Conservation (phyloP, 2,329 filamentous ascomycete species). For the Cryoendolithus antarcticus region DNA sequence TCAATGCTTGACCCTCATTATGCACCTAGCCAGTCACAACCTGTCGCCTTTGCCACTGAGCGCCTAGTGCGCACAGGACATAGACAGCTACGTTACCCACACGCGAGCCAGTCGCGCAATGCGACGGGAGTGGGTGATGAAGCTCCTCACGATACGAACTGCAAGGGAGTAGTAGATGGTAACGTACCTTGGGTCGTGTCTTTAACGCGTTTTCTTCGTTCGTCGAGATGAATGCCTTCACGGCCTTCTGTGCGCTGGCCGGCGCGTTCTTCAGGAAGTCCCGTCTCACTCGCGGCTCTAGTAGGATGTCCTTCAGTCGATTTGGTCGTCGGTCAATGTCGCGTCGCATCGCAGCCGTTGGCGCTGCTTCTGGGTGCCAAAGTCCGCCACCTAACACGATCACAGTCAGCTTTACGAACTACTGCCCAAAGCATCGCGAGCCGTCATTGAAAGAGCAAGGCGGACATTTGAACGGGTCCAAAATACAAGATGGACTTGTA, state of each 20-base stretch:
- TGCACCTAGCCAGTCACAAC: too few relatives aligned
- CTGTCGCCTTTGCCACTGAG: too few relatives aligned
- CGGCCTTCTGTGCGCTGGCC: slow-evolving; percentile 45
- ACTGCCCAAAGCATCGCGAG: too few relatives aligned
- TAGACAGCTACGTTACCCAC: too few relatives aligned
- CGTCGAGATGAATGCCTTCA: slow-evolving; percentile 55
- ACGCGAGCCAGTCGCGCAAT: too few relatives aligned
- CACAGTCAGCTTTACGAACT: too few relatives aligned
- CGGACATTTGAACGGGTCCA: too few relatives aligned
- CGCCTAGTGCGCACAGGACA: too few relatives aligned
- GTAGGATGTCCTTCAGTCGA: slow-evolving; percentile 56
- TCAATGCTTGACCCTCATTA: too few relatives aligned
- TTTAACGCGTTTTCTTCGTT: slow-evolving; percentile 71
- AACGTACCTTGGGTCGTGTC: slow-evolving; percentile 67
- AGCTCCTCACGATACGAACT: neutral
- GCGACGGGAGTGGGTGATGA: too few relatives aligned
- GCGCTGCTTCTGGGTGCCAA: slow-evolving; percentile 61
- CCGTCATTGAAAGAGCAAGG: too few relatives aligned
- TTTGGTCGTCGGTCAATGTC: slow-evolving; percentile 64
- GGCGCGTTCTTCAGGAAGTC: slow-evolving; percentile 50
- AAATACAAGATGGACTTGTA: too few relatives aligned
- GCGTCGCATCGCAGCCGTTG: slow-evolving; percentile 55
- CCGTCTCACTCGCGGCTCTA: slow-evolving; percentile 47
- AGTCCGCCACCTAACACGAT: slow-evolving; percentile 53
- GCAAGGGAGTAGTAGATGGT: neutral